Evolutionary conservation across 1,139 yeast species (phyloP), one percentile per base, ranked within the genome.

Genomic region (Geotrichum fermentans): DNA sequence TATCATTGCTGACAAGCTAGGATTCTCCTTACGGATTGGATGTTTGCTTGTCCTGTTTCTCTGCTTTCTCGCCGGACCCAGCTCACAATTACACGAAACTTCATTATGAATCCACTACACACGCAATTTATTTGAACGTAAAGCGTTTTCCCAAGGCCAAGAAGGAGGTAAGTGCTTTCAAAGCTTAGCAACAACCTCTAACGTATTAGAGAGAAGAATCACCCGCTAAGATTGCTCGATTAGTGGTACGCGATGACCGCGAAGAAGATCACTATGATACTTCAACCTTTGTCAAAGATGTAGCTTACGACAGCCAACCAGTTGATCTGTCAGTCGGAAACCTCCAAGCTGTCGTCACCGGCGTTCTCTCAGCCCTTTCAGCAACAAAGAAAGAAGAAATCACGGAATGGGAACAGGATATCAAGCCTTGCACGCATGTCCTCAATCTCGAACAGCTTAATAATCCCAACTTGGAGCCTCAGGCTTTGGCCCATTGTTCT

Each of bases 341-440:
- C 29, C 60, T 57, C 28, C 54, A 47, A 6, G 52, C 52, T 0
- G 65, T 63, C 2, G 76, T 82, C 0, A 71, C 73, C 0, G 73
- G 71, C 2, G 77, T 92, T 4, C 58, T 87, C 49, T 65, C 65
- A 4, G 78, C 95, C 1, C 80, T 82, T 48, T 88, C 97, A 0
- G 75, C 81, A 10, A 73, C 77, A 20, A 73, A 78, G 48, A 75
- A 78, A 34, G 82, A 86, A 57, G 95, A 89, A 60, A 79, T 89
- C 49, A 79, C 82, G 59, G 83, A 95, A 2, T 92, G 99, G 99
- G 94, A 88, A 61, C 84, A 85, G 57, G 96, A 90, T 56, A 78
- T 90, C 32, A 64, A 73, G 13, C 80, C 96, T 0, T 92, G 98
- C 65, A 77, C 73, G 38, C 98, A 92, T 64, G 79, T 90, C 0